A percentile compares a stretch with the other conserved stretches of the same genome.
Conservation (phyloP, 2,329 filamentous ascomycete genomes). For the Arthrobotrys iridis region DNA sequence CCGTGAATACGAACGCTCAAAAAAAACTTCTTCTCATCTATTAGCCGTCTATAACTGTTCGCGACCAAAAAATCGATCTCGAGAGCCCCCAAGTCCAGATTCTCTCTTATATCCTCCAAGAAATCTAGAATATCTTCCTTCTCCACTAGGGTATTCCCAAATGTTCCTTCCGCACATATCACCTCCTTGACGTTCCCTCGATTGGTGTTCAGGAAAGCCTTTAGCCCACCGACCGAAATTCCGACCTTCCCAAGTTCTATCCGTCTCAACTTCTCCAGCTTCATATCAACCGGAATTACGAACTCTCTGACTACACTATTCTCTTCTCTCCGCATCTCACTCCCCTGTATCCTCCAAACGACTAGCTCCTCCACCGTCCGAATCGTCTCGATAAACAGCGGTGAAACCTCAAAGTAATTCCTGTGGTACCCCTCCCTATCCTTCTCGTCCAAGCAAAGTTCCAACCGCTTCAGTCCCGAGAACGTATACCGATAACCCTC, state of each 20-base stretch:
- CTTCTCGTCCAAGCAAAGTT: slow-evolving; percentile 43
- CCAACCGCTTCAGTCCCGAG: slow-evolving; percentile 11
- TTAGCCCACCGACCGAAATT: background rate
- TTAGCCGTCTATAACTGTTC: background rate
- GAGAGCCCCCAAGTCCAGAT: slow-evolving; percentile 1
- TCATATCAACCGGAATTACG: slow-evolving; percentile 14
- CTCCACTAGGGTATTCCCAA: background rate
- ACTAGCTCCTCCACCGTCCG: slow-evolving; percentile 35
- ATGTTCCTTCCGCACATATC: slow-evolving; percentile 22
- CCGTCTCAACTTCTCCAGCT: slow-evolving; percentile 11
- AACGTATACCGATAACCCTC: slow-evolving; percentile 37
- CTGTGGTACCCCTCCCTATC: slow-evolving; percentile 42
- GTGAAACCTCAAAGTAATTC: slow-evolving; percentile 29
- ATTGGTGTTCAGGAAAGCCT: slow-evolving; percentile 30
- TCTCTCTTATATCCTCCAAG: background rate
- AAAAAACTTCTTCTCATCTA: slow-evolving; percentile 30
- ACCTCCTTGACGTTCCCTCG: slow-evolving; percentile 16
- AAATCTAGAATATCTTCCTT: slow-evolving; percentile 25
- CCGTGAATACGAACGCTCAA: slow-evolving; percentile 21
- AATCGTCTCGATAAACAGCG: slow-evolving; percentile 29
- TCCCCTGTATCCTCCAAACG: slow-evolving; percentile 28
- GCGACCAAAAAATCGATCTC: slow-evolving; percentile 21
- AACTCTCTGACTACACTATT: background rate
- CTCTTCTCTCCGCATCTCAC: slow-evolving; percentile 9
- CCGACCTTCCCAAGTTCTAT: slow-evolving; percentile 27